phyloP scores from a whole-genome alignment of 345 rosid genomes.

The Toxicodendron radicans region DNA sequence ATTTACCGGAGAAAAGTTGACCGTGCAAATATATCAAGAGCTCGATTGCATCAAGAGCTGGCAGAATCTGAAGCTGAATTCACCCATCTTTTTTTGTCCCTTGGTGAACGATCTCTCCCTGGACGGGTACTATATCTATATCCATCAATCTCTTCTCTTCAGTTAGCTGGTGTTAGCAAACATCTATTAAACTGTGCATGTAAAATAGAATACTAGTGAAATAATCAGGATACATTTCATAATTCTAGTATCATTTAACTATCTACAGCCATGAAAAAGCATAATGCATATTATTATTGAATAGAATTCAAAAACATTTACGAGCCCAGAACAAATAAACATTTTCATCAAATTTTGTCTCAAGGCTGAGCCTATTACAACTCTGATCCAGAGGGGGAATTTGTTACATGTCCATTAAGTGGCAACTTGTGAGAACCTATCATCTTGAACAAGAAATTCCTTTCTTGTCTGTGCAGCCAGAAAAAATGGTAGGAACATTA shows the following conservation, averaged over 20 bases:
- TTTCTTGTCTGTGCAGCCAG: conserved; percentile 60
- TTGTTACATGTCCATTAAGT: neutral
- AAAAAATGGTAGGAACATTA: conserved; percentile 80
- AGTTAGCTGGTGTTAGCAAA: conserved; percentile 10
- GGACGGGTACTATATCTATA: conserved; percentile 65
- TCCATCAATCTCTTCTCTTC: conserved; percentile 18
- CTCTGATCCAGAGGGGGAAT: neutral
- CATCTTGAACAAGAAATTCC: conserved; percentile 1
- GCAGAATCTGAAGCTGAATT: conserved; percentile 98
- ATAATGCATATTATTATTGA: neutral
- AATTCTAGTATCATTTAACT: neutral
- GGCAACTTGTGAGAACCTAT: neutral
- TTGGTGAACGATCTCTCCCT: conserved; percentile 92
- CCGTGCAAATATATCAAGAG: conserved; percentile 84
- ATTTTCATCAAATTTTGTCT: neutral
- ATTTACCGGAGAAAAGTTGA: conserved; percentile 95
- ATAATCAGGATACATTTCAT: neutral
- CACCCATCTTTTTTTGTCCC: conserved; percentile 91
- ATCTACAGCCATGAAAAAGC: neutral
- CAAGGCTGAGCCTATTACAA: neutral
- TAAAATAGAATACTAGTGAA: neutral
- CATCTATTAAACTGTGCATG: neutral
- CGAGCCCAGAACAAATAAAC: neutral
- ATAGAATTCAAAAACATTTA: neutral
- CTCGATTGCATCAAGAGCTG: conserved; percentile 94